These are phyloP conservation scores for Candolleomyces eurysporus DNA, from an alignment of 768 basidiomycete genomes.

Conservation along the genomic window DNA sequence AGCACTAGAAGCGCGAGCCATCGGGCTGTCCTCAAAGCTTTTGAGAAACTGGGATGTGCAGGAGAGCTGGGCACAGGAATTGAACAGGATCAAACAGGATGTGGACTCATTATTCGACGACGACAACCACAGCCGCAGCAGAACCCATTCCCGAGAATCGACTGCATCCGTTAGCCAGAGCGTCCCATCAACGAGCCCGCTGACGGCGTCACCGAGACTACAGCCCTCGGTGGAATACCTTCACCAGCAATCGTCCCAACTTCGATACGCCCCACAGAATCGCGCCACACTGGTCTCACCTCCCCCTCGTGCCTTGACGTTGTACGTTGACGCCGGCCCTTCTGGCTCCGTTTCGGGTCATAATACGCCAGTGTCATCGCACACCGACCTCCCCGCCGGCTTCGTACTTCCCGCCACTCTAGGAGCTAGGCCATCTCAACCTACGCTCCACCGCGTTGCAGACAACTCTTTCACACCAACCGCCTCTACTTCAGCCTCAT, in stretches of 20 bases:
- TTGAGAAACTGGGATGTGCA: constrained; percentile 41
- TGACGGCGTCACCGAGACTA: neutral
- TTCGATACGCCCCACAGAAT: constrained; percentile 47
- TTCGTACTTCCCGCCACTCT: constrained; percentile 70
- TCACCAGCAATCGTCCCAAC: constrained; percentile 10
- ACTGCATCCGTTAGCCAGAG: neutral
- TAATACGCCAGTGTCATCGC: neutral
- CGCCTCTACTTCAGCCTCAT: too few relatives aligned
- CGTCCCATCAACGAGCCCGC: constrained; percentile 3
- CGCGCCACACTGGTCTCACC: constrained; percentile 58
- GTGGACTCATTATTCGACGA: constrained; percentile 57
- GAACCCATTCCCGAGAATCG: too few relatives aligned
- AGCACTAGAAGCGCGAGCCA: constrained; percentile 47
- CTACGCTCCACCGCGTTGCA: neutral
- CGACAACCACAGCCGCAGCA: constrained; percentile 17
- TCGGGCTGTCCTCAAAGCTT: constrained; percentile 52
- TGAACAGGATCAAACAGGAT: constrained; percentile 61
- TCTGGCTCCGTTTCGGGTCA: neutral
- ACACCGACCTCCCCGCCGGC: constrained; percentile 26
- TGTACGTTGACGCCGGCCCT: constrained; percentile 58
- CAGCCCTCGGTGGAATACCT: neutral
- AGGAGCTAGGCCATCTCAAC: constrained; percentile 44
- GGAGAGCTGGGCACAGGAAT: constrained; percentile 62
- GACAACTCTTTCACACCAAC: too few relatives aligned
- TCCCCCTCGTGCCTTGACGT: constrained; percentile 73